Conservation (phyloP, 768 basidiomycete species). For the Fibroporia radiculosa region DNA sequence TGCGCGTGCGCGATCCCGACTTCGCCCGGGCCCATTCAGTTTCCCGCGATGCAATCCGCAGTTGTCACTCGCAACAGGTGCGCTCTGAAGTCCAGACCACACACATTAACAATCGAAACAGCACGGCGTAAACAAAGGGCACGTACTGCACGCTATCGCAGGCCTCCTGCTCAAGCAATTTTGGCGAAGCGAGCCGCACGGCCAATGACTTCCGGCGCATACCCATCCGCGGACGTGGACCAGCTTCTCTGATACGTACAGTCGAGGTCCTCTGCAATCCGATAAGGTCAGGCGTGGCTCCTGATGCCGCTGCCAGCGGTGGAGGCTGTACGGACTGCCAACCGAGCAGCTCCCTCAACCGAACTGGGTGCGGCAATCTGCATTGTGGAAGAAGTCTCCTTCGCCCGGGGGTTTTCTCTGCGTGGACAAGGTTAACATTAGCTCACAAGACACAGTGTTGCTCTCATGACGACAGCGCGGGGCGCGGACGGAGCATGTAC, state of each 20-base stretch:
- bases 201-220: background rate
- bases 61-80: no score
- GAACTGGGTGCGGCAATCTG: no score
- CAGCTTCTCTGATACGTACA: background rate
- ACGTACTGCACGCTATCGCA: background rate
- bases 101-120: no score
- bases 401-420: background rate
- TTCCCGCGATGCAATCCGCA: no score
- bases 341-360: no score
- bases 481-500: no score
- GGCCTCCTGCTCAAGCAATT: background rate
- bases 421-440: background rate
- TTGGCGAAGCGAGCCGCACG: background rate
- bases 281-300: background rate
- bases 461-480: no score
- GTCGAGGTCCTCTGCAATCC: background rate
- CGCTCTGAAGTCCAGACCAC: no score
- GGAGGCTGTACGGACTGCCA: no score
- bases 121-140: no score
- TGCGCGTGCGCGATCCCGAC: background rate
- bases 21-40: background rate
- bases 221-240: background rate
- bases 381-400: no score
- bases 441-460: background rate
- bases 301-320: no score